These are phyloP conservation scores for Taiozyma sp. DNA, from an alignment of 1,139 yeast species.

Conservation along the genomic window DNA sequence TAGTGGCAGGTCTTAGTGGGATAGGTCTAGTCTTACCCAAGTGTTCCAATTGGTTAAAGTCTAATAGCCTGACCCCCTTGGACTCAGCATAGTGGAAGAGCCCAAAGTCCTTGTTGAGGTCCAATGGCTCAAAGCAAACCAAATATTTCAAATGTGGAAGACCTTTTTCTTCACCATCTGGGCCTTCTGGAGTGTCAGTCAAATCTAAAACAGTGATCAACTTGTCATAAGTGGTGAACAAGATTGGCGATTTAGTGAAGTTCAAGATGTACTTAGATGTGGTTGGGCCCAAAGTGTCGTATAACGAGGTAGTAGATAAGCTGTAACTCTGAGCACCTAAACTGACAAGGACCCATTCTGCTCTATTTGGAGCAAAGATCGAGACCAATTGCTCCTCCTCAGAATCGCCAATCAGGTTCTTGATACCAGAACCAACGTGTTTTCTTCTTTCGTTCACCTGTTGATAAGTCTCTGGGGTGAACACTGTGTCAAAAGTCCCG, in stretches of 20 bases:
- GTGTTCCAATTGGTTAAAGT: slow-evolving; percentile 45
- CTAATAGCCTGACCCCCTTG: slow-evolving; percentile 34
- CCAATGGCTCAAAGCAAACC: slow-evolving; percentile 49
- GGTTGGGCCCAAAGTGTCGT: slow-evolving; percentile 60
- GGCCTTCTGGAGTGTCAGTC: slow-evolving; percentile 32
- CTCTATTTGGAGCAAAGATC: slow-evolving; percentile 49
- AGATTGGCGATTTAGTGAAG: slow-evolving; percentile 51
- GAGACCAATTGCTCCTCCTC: slow-evolving; percentile 44
- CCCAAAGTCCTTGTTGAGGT: slow-evolving; percentile 29
- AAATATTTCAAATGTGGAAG: slow-evolving; percentile 37
- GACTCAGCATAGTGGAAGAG: slow-evolving; percentile 27
- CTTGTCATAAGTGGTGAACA: slow-evolving; percentile 22
- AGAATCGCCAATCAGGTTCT: slow-evolving; percentile 29
- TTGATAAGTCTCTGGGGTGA: slow-evolving; percentile 44
- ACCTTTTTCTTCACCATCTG: slow-evolving; percentile 26
- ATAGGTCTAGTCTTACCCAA: slow-evolving; percentile 5
- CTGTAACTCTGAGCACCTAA: slow-evolving; percentile 50
- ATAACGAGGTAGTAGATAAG: slow-evolving; percentile 54
- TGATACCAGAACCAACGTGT: slow-evolving; percentile 62
- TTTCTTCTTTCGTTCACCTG: slow-evolving; percentile 38
- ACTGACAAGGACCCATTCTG: slow-evolving; percentile 61
- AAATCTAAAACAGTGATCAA: slow-evolving; percentile 20
- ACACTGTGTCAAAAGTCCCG: slow-evolving; percentile 27
- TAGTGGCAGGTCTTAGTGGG: slow-evolving; percentile 32
- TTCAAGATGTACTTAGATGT: slow-evolving; percentile 55